Evolutionary conservation across 345 rosid species (phyloP).

Genomic region (Stellera chamaejasme): DNA sequence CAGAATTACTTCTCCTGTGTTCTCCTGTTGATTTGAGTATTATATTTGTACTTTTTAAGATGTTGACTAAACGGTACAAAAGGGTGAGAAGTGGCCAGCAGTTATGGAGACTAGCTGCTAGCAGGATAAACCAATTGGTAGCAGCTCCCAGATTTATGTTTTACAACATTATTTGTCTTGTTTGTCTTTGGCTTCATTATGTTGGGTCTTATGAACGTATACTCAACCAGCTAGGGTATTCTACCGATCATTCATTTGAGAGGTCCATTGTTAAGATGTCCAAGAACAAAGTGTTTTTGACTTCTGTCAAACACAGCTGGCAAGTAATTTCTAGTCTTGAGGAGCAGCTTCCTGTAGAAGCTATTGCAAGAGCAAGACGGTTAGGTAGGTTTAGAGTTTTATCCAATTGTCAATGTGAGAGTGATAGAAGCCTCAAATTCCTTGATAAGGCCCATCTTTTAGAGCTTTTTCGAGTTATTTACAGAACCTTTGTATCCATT

Average conservation of each 20-base stretch:
- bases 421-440: slow-evolving; percentile 19
- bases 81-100: slow-evolving; percentile 53
- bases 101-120: slow-evolving; percentile 79
- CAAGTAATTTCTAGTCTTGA: slow-evolving; percentile 47
- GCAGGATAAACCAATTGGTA: slow-evolving; percentile 40
- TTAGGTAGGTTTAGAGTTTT: slow-evolving; percentile 55
- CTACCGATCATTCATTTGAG: slow-evolving; percentile 35
- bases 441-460: slow-evolving; percentile 16
- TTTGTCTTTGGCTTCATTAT: slow-evolving; percentile 62
- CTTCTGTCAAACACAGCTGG: slow-evolving; percentile 48
- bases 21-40: slow-evolving; percentile 56
- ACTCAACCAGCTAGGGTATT: slow-evolving; percentile 45
- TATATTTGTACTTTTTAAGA: slow-evolving; percentile 32
- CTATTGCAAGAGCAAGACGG: slow-evolving; percentile 76
- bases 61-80: slow-evolving; percentile 34
- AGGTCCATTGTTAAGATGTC: slow-evolving; percentile 35
- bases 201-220: slow-evolving; percentile 54
- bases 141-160: slow-evolving; percentile 52
- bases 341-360: slow-evolving; percentile 66
- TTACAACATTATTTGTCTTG: slow-evolving; percentile 39
- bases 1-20: slow-evolving; percentile 41
- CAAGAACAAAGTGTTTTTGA: slow-evolving; percentile 29
- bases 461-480: slow-evolving; percentile 26
- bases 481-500: slow-evolving; percentile 24
- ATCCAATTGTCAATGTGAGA: slow-evolving; percentile 25